Base-by-base conservation (phyloP, 2,329 filamentous ascomycete genomes). In the Zymoseptoria tritici region DNA sequence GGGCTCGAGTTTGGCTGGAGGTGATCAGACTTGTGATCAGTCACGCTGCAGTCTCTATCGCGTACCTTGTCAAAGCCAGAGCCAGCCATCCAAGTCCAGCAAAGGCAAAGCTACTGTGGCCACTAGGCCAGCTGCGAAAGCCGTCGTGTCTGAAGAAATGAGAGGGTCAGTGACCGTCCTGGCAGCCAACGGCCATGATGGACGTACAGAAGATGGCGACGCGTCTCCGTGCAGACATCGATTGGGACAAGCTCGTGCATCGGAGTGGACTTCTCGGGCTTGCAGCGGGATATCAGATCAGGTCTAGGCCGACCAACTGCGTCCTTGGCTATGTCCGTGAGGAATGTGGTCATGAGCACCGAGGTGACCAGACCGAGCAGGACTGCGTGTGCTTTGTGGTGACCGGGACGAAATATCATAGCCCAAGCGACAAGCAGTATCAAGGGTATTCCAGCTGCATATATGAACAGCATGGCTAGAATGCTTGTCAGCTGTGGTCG, bases 321-420 rank as follows among this genome's bases (percentile, higher is more conserved):
- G 71, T 96, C 96, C 76, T 99, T 99, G 71, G 97, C 81, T 26
- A 93, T 71, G 72, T 97, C 92, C 52, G 94, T 97, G 51, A 97
- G 79, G 73, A 97, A 88, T 5, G 85, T 83, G 0, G 90, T 88
- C 55, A 96, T 80, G 66, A 91, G 80, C 24, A 97, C 60, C 20
- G 67, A 84, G 68, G 93, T 90, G 55, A 86, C 78, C 61, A 97
- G 85, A 21, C 91, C 89, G 0, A 99, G 84, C 56, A 96, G 78
- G 0, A 91, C 89, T 64, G 92, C 89, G 76, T 97, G 92, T 61
- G 89, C 83, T 73, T 96, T 95, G 74, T 95, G 89, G 8, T 82
- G 74, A 5, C 84, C 81, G 0, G 89, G 85, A 53, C 83, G 82
- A 31, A 83, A 74, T 46, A 84, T 58, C 57, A 84, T 70, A 55